Percentiles rank a stretch among this genome's conserved stretches.
Evolutionary conservation across 2,329 filamentous ascomycete species (phyloP).

Genomic region (Aspergillus sp.): DNA sequence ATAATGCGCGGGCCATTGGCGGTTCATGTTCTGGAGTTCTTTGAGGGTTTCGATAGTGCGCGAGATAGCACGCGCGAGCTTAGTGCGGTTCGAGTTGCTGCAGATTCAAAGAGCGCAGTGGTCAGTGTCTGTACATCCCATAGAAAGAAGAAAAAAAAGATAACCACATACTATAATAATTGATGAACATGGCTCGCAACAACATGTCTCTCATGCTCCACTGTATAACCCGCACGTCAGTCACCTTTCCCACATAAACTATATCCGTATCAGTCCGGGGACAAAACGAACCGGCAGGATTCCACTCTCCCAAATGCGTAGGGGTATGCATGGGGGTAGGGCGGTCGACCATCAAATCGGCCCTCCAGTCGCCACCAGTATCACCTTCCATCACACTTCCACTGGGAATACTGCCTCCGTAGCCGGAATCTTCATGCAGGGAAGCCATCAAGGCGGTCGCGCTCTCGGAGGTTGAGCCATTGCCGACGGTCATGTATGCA

Average conservation of each 20-base stretch:
- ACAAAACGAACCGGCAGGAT: constrained; percentile 41
- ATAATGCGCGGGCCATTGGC: constrained; percentile 92
- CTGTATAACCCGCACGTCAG: constrained; percentile 32
- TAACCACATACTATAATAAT: constrained; percentile 68
- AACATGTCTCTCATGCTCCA: constrained; percentile 65
- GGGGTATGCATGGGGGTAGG: constrained; percentile 60
- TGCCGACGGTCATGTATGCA: constrained; percentile 85
- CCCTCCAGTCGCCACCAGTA: constrained; percentile 54
- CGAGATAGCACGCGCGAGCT: constrained; percentile 84
- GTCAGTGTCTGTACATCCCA: background rate
- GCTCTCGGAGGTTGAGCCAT: constrained; percentile 76
- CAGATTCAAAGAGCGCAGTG: constrained; percentile 2
- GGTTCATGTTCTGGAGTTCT: constrained; percentile 83
- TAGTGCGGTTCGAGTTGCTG: constrained; percentile 81
- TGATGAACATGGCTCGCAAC: constrained; percentile 87
- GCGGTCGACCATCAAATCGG: constrained; percentile 58
- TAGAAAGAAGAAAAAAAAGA: background rate
- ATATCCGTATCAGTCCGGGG: background rate
- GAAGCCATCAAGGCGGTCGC: constrained; percentile 78
- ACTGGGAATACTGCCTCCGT: constrained; percentile 75
- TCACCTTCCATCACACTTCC: constrained; percentile 56
- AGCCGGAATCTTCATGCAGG: constrained; percentile 86
- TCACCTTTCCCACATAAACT: background rate
- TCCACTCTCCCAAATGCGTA: constrained; percentile 51
- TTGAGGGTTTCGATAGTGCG: constrained; percentile 81